Evolutionary conservation across 768 basidiomycete species (phyloP).

Genomic region (Leccinum pellstonianum): DNA sequence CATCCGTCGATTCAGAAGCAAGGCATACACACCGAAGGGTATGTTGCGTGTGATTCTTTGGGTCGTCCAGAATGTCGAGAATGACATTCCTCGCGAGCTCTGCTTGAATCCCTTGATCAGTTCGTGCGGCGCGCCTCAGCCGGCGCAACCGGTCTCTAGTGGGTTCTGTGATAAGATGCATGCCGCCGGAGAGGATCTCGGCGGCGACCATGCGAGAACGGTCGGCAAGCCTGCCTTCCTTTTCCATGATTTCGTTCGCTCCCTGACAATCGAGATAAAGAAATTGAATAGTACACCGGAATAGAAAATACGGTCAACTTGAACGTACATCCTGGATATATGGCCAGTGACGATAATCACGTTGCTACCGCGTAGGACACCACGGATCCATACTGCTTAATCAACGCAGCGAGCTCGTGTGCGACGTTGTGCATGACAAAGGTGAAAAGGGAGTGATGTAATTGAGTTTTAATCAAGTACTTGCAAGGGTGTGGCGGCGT

Average conservation of each 20-base stretch:
- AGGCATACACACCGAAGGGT: constrained; percentile 14
- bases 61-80: constrained; percentile 21
- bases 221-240: constrained; percentile 53
- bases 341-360: constrained; percentile 18
- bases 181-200: constrained; percentile 53
- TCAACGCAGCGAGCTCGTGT: constrained; percentile 45
- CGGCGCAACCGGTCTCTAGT: constrained; percentile 56
- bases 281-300: not conserved
- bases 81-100: constrained; percentile 23
- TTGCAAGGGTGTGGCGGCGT: not conserved
- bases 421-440: not conserved
- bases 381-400: constrained; percentile 54
- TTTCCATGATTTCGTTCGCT: constrained; percentile 60
- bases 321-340: constrained; percentile 17
- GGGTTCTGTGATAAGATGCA: constrained; percentile 49
- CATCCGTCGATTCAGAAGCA: not conserved
- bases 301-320: not conserved
- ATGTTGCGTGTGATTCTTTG: constrained; percentile 12
- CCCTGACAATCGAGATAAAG: constrained; percentile 30
- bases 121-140: constrained; percentile 48
- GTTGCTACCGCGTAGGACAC: constrained; percentile 44
- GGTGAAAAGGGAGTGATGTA: not conserved
- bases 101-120: constrained; percentile 46
- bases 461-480: not conserved
- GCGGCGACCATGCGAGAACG: constrained; percentile 51